Percentiles rank a stretch among this genome's conserved stretches.
Evolutionary conservation across 1,284 basidiomycete species (phyloP).

Genomic region (Cerrena zonata): DNA sequence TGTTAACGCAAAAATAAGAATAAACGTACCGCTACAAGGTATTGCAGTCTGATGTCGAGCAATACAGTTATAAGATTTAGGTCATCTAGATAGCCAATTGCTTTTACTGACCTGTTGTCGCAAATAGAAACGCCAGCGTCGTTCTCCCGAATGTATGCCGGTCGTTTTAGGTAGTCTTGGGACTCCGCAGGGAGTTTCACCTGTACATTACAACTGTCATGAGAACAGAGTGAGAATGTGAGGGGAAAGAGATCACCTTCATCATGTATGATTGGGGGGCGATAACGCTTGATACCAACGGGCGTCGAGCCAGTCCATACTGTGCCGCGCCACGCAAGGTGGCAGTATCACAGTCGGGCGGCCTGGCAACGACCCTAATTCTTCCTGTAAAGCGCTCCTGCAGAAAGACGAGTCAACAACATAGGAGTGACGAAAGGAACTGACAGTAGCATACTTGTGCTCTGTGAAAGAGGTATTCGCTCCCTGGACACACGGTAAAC

Average conservation of each 20-base stretch:
- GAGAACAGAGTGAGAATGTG: neutral
- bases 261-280: slow-evolving; percentile 76
- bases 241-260: slow-evolving; percentile 44
- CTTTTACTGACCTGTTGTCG: slow-evolving; percentile 60
- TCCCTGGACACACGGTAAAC: slow-evolving; percentile 33
- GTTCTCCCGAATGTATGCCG: slow-evolving; percentile 73
- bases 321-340: slow-evolving; percentile 76
- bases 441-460: slow-evolving; percentile 51
- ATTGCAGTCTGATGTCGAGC: slow-evolving; percentile 54
- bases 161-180: slow-evolving; percentile 74
- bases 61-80: neutral
- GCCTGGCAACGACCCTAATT: slow-evolving; percentile 69
- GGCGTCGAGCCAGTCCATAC: slow-evolving; percentile 71
- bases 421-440: neutral
- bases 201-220: slow-evolving; percentile 28
- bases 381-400: slow-evolving; percentile 3
- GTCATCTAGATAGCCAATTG: neutral
- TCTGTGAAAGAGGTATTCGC: slow-evolving; percentile 71
- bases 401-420: neutral
- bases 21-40: slow-evolving; percentile 52
- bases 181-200: slow-evolving; percentile 78
- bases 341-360: slow-evolving; percentile 77
- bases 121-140: slow-evolving; percentile 70
- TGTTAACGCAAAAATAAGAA: neutral
- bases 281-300: slow-evolving; percentile 72